These are phyloP conservation scores for Scheffersomyces coipomensis DNA, from an alignment of 805 yeast genomes.

Conservation along the genomic window DNA sequence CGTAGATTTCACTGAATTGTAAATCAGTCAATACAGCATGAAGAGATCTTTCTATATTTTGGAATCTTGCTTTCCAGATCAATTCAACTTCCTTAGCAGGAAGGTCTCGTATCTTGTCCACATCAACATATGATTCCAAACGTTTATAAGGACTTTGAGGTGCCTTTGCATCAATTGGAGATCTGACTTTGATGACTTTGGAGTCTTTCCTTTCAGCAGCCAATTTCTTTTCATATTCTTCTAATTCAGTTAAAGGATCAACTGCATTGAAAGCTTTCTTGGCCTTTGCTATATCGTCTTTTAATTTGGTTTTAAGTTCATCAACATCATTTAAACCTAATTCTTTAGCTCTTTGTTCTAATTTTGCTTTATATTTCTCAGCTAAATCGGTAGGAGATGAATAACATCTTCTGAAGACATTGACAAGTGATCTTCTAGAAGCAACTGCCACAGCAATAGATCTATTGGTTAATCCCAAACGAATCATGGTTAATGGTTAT, in stretches of 20 bases:
- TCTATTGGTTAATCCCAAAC: no score
- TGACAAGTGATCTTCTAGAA: no score
- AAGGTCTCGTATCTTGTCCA: conserved; percentile 59
- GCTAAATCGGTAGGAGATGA: not conserved
- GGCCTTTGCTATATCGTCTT: conserved; percentile 56
- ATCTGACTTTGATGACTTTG: conserved; percentile 29
- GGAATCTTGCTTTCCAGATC: conserved; percentile 88
- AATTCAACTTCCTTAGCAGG: conserved; percentile 65
- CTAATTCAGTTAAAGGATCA: conserved; percentile 72
- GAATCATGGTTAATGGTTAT: no score
- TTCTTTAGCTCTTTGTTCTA: conserved; percentile 32
- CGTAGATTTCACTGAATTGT: conserved; percentile 62
- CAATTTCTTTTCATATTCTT: conserved; percentile 47
- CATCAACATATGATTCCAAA: conserved; percentile 66
- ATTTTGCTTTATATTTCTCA: conserved; percentile 27
- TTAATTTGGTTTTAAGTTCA: conserved; percentile 60
- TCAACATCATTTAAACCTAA: conserved; percentile 44
- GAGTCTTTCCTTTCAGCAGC: conserved; percentile 21
- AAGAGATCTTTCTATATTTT: conserved; percentile 53
- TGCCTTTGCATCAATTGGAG: conserved; percentile 33
- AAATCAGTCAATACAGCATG: conserved; percentile 60
- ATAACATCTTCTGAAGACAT: conserved; percentile 3
- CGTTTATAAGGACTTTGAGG: conserved; percentile 62
- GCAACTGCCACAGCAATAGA: no score
- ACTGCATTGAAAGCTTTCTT: conserved; percentile 57